A percentile compares a stretch with the other conserved stretches of the same genome.
phyloP scores from a whole-genome alignment of 1,139 yeast genomes.

The Pneumocystis wakefieldiae region DNA sequence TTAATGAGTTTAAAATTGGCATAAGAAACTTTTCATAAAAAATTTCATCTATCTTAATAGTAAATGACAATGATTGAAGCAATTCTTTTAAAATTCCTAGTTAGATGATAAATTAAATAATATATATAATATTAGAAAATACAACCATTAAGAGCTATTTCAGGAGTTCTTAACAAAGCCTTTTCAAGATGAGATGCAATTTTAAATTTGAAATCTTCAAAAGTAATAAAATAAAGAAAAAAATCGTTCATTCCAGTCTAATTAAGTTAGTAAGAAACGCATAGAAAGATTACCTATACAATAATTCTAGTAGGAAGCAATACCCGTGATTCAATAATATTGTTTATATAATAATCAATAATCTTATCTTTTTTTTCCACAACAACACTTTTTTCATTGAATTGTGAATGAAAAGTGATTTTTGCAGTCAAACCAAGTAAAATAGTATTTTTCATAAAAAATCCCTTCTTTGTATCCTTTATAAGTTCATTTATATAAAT shows the following conservation, averaged over 20 bases:
- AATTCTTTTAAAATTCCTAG: background rate
- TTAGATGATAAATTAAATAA: background rate
- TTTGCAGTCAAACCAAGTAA: slow-evolving; percentile 21
- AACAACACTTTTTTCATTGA: slow-evolving; percentile 15
- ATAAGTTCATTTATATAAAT: slow-evolving; percentile 14
- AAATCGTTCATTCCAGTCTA: slow-evolving; percentile 11
- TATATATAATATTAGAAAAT: slow-evolving; percentile 26
- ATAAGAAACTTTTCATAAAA: slow-evolving; percentile 38
- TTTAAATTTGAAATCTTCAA: slow-evolving; percentile 28
- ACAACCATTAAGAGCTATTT: slow-evolving; percentile 41
- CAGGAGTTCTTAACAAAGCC: slow-evolving; percentile 70
- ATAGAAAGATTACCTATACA: slow-evolving; percentile 27
- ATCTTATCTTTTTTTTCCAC: slow-evolving; percentile 15
- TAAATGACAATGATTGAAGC: slow-evolving; percentile 16
- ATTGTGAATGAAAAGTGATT: slow-evolving; percentile 19
- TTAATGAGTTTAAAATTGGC: slow-evolving; percentile 49
- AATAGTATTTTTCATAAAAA: slow-evolving; percentile 13
- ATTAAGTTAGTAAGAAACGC: slow-evolving; percentile 32
- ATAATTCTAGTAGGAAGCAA: slow-evolving; percentile 15
- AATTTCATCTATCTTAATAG: slow-evolving; percentile 27
- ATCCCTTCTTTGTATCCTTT: slow-evolving; percentile 12
- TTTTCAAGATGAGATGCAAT: slow-evolving; percentile 58
- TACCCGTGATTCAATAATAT: slow-evolving; percentile 22
- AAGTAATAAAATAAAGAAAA: background rate
- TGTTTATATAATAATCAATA: slow-evolving; percentile 18